These are phyloP conservation scores for Orbilia javanica DNA, from an alignment of 2,329 filamentous ascomycete genomes.

Conservation along the genomic window DNA sequence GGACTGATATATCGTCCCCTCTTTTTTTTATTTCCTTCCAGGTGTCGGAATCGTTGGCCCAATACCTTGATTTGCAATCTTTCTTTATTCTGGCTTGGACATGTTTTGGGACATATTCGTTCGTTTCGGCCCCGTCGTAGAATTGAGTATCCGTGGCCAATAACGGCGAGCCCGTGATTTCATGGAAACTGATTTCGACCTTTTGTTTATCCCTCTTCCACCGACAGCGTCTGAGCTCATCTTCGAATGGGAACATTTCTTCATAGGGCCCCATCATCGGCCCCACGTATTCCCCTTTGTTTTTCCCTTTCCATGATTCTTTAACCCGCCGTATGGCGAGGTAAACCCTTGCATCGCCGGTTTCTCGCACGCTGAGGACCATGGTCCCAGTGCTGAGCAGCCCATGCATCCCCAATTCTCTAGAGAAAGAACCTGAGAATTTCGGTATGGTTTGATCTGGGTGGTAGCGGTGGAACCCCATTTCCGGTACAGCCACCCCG, in stretches of 20 bases:
- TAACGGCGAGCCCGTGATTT: constrained; percentile 33
- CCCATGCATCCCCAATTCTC: constrained; percentile 2
- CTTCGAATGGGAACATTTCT: not conserved
- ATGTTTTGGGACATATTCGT: not conserved
- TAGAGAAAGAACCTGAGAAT: not conserved
- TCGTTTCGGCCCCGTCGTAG: not conserved
- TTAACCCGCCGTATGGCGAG: not conserved
- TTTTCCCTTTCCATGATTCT: constrained; percentile 9
- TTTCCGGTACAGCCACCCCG: not conserved
- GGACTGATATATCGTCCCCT: constrained; percentile 4
- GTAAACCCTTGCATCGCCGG: not conserved
- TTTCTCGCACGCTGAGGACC: constrained; percentile 14
- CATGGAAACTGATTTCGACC: constrained; percentile 17
- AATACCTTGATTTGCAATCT: not conserved
- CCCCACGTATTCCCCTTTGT: constrained; percentile 3
- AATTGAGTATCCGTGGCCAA: constrained; percentile 22
- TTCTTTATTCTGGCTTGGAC: not conserved
- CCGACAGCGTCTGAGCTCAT: not conserved
- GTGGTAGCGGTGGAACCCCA: constrained; percentile 2
- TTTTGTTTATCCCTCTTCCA: constrained; percentile 1
- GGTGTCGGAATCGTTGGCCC: constrained; percentile 9
- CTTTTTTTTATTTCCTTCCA: not conserved
- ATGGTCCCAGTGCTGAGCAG: constrained; percentile 15
- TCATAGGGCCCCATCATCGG: constrained; percentile 4
- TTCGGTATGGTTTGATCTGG: not conserved